Evolutionary conservation across 148 eudicot genomes (phyloP).

Genomic region (Oxyria digyna): DNA sequence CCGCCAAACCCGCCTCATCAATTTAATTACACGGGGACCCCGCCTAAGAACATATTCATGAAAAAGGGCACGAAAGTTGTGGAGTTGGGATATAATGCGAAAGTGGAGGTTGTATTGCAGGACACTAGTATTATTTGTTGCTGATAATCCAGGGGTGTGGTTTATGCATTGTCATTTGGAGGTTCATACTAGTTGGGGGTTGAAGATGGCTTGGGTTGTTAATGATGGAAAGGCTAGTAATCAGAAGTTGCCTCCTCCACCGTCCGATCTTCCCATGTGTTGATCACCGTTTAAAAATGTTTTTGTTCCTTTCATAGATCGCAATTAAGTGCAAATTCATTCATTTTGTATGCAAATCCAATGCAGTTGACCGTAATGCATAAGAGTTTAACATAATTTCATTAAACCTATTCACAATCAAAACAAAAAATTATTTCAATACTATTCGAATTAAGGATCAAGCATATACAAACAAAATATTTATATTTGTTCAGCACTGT

Average conservation of each 20-base stretch:
- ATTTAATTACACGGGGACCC: slow-evolving; percentile 9
- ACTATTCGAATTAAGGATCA: too few relatives aligned
- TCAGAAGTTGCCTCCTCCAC: slow-evolving; percentile 44
- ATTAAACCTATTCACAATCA: too few relatives aligned
- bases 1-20: slow-evolving; percentile 2
- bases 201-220: slow-evolving; percentile 45
- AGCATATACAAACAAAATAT: too few relatives aligned
- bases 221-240: slow-evolving; percentile 28
- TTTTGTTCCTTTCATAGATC: neutral
- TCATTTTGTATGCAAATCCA: neutral
- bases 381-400: too few relatives aligned
- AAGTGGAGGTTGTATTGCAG: slow-evolving; percentile 54
- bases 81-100: slow-evolving; percentile 47
- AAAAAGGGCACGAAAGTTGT: slow-evolving; percentile 36
- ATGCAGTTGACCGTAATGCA: neutral
- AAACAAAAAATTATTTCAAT: too few relatives aligned
- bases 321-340: neutral
- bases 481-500: too few relatives aligned
- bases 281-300: slow-evolving; percentile 1
- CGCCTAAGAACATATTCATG: slow-evolving; percentile 37
- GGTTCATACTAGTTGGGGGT: slow-evolving; percentile 43
- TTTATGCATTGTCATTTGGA: slow-evolving; percentile 51
- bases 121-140: slow-evolving; percentile 50
- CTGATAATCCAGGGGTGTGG: slow-evolving; percentile 62
- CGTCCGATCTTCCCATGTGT: slow-evolving; percentile 44